These are phyloP conservation scores for Heritiera littoralis DNA, from an alignment of 345 rosid genomes.

Conservation along the genomic window DNA sequence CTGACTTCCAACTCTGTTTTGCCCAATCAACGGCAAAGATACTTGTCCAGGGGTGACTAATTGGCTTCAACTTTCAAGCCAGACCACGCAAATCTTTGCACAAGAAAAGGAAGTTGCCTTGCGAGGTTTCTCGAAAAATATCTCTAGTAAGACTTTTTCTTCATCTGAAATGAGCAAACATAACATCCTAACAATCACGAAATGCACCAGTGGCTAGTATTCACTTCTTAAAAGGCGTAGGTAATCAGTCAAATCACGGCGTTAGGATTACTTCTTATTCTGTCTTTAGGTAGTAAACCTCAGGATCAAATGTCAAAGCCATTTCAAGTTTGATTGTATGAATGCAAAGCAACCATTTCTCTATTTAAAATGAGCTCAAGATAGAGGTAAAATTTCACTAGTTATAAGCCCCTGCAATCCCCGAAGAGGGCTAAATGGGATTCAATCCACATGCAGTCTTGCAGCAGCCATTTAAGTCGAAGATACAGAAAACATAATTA, in stretches of 20 bases:
- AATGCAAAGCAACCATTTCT: not conserved
- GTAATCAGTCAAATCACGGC: too few relatives aligned
- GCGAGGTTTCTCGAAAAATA: too few relatives aligned
- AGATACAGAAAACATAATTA: not conserved
- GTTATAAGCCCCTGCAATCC: not conserved
- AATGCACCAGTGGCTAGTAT: too few relatives aligned
- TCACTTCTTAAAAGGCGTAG: too few relatives aligned
- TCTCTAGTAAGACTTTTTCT: too few relatives aligned
- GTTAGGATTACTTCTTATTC: too few relatives aligned
- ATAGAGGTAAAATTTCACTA: not conserved
- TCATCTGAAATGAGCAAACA: too few relatives aligned
- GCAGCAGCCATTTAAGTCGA: not conserved
- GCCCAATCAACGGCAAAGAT: not conserved
- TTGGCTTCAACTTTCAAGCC: not conserved
- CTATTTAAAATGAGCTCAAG: not conserved
- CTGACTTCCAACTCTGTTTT: not conserved
- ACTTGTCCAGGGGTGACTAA: not conserved
- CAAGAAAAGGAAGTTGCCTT: too few relatives aligned
- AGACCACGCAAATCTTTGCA: not conserved
- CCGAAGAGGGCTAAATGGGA: not conserved
- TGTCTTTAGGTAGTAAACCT: too few relatives aligned
- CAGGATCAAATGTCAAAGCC: too few relatives aligned
- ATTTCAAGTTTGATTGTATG: not conserved
- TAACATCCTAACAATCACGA: too few relatives aligned
- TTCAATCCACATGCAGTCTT: not conserved